Evolutionary conservation across 208 protist species (phyloP), one percentile per base, ranked within the genome.

Genomic region (Herpetomonas tarakana): DNA sequence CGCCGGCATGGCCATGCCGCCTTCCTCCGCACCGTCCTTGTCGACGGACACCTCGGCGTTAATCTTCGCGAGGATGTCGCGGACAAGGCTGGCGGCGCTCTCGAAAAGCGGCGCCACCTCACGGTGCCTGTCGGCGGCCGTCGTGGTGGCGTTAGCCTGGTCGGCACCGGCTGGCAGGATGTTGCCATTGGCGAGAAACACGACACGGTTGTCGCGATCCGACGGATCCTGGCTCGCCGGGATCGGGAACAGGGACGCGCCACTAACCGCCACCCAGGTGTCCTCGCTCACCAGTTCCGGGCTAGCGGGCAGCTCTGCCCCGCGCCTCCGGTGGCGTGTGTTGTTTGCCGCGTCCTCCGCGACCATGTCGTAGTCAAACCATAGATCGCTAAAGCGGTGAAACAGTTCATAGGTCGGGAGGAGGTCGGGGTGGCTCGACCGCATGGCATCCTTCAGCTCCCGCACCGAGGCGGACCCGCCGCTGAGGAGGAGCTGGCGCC

Each of bases 381-480:
- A 85, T 22, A 86, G 65, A 27, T 83, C 74, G 30, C 66, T 75
- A 7, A 90, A 38, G 2, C 67, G 68, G 49, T 80, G 61, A 16
- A 53, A n/a, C 38, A 84, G 24, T 41, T 86, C 78, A 52, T 83
- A 89, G 18, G 57, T 45, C 7, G 51, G 29, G 51, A 76, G 53
- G 24, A 71, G 55, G 38, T 52, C 19, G 50, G 24, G 53, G 14
- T 2, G 12, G 3, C 25, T 3, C 12, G 50, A 35, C 19, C 29
- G 44, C 19, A 79, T 65, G 9, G 53, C 1, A 6, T 49, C 29
- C 0, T 52, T 27, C 16, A 76, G 38, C 2, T 65, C 53, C 3
- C 3, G 54, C 0, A 72, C 51, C 3, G 70, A 58, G 0, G 57
- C 60, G 3, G 24, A 22, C 31, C 58, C 74, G 24, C 59, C 28